Conservation (phyloP, 768 basidiomycete genomes). For the Ramaria rubella region DNA sequence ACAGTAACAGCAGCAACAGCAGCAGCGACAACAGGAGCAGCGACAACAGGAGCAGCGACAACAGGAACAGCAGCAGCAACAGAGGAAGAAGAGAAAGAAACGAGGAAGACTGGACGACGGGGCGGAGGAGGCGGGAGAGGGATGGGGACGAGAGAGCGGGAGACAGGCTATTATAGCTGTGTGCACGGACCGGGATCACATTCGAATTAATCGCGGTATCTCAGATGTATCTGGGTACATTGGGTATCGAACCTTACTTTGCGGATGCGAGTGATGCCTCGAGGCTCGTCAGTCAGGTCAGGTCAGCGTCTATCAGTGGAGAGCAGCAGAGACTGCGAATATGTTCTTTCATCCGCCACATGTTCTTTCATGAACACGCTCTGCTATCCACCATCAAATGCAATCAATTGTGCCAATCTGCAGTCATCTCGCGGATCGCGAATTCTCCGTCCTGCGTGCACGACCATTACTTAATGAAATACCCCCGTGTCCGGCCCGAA, state of each 20-base stretch:
- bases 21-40: conserved; percentile 27
- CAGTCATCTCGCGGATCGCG: no score
- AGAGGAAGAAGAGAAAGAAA: conserved; percentile 37
- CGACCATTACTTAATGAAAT: no score
- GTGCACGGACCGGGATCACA: not conserved
- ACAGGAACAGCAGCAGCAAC: conserved; percentile 20
- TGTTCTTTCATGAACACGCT: no score
- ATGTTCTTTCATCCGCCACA: no score
- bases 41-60: conserved; percentile 24
- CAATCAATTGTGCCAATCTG: no score
- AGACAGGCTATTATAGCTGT: not conserved
- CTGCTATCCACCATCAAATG: no score
- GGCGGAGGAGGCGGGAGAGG: conserved; percentile 13
- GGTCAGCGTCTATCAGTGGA: not conserved
- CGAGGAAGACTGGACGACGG: conserved; percentile 25
- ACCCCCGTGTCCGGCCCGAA: no score
- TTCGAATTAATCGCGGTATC: no score
- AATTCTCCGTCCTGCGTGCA: no score
- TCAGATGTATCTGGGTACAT: no score
- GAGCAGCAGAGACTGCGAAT: no score
- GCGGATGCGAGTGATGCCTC: not conserved
- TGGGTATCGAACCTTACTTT: not conserved
- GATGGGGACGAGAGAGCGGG: not conserved
- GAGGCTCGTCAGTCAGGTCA: not conserved
- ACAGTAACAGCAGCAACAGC: conserved; percentile 26